Evolutionary conservation across 2,329 filamentous ascomycete genomes (phyloP).

Genomic region (Microsporum canis): DNA sequence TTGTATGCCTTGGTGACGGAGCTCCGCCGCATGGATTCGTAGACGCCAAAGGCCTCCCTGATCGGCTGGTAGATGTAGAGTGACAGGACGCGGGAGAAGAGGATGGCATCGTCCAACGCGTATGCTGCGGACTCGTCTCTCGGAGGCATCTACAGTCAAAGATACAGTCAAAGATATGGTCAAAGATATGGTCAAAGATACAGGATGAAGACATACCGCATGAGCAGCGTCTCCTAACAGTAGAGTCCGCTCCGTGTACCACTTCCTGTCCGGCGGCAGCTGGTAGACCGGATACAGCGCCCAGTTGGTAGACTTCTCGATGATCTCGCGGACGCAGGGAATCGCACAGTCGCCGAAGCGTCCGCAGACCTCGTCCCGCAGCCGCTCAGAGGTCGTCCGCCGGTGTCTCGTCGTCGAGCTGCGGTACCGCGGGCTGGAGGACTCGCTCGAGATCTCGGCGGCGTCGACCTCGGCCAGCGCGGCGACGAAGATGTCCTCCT

Average conservation of each 20-base stretch:
- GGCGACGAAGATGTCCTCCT: conserved; percentile 30
- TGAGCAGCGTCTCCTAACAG: conserved; percentile 39
- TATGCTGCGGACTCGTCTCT: conserved; percentile 37
- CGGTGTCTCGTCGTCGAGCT: conserved; percentile 21
- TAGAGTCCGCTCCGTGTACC: conserved; percentile 32
- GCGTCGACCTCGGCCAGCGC: conserved; percentile 31
- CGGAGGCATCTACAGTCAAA: conserved; percentile 33
- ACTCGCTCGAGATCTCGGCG: conserved; percentile 18
- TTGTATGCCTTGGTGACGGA: conserved; percentile 32
- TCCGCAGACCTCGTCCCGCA: conserved; percentile 27
- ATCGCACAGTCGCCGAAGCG: conserved; percentile 28
- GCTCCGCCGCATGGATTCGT: conserved; percentile 29
- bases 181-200: background rate
- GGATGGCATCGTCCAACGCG: conserved; percentile 36
- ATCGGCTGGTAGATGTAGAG: conserved; percentile 25
- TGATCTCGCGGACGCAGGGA: conserved; percentile 29
- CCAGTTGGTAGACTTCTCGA: conserved; percentile 28
- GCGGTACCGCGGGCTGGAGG: conserved; percentile 7
- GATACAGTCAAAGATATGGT: background rate
- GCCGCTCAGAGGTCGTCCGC: conserved; percentile 24
- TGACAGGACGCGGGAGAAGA: conserved; percentile 31
- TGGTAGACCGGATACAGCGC: conserved; percentile 37
- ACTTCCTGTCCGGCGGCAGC: conserved; percentile 28
- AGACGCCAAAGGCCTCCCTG: conserved; percentile 26
- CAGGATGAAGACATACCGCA: conserved; percentile 25